Evolutionary conservation across 2,329 filamentous ascomycete species (phyloP).

Genomic region (Plectosphaerella cucumerina): DNA sequence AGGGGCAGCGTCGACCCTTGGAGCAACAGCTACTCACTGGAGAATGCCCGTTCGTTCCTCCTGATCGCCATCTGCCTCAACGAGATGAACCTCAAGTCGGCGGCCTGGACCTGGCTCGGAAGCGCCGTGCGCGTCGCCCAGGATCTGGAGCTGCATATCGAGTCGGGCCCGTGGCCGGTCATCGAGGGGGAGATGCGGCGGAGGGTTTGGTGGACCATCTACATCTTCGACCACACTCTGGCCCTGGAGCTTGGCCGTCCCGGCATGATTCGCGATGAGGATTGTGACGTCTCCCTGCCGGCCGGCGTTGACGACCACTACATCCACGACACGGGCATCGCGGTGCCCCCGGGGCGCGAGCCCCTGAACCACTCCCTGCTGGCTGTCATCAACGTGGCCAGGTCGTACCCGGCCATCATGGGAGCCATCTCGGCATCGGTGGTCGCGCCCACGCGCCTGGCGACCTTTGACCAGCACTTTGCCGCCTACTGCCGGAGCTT

Average conservation of each 20-base stretch:
- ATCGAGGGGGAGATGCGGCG: constrained; percentile 83
- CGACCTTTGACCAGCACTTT: constrained; percentile 80
- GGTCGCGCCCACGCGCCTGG: constrained; percentile 63
- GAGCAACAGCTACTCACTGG: constrained; percentile 71
- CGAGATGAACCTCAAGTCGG: constrained; percentile 81
- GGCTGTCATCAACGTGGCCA: constrained; percentile 75
- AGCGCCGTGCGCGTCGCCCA: constrained; percentile 76
- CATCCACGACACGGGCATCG: constrained; percentile 55
- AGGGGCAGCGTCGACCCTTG: constrained; percentile 72
- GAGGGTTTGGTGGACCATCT: constrained; percentile 91
- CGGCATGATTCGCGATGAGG: constrained; percentile 77
- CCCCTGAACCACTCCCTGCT: constrained; percentile 68
- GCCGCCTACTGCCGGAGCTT: constrained; percentile 69
- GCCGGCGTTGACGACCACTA: constrained; percentile 77
- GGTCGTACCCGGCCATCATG: constrained; percentile 69
- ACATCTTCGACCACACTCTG: constrained; percentile 79
- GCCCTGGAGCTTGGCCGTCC: constrained; percentile 79
- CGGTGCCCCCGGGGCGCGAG: constrained; percentile 45
- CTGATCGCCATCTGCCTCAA: constrained; percentile 75
- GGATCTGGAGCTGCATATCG: constrained; percentile 75
- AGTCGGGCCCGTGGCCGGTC: constrained; percentile 67
- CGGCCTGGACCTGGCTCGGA: constrained; percentile 83
- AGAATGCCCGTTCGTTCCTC: constrained; percentile 68
- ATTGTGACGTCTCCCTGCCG: constrained; percentile 81
- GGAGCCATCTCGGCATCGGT: constrained; percentile 65